These are phyloP conservation scores for Gynostemma pentaphyllum DNA, from an alignment of 306 rosid species.

Conservation along the genomic window DNA sequence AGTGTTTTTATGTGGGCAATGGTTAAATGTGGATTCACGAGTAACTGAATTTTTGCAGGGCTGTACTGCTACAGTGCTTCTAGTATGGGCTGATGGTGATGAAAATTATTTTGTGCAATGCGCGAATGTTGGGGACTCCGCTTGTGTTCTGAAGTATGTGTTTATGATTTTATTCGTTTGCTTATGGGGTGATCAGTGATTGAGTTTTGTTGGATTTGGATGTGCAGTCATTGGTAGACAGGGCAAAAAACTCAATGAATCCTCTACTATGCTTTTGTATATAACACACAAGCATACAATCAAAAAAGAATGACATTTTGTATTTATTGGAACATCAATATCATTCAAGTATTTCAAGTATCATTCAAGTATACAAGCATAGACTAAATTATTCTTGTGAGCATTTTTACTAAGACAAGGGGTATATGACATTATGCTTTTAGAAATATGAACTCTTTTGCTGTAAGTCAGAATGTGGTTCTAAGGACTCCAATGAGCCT, in stretches of 20 bases:
- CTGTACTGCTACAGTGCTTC: constrained; percentile 93
- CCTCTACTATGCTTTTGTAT: neutral
- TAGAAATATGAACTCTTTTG: too few species aligned
- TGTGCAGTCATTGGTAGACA: neutral
- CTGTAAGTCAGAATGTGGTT: neutral
- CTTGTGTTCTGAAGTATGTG: constrained; percentile 71
- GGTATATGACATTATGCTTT: too few species aligned
- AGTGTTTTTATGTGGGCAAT: neutral
- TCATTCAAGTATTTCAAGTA: constrained; percentile 10
- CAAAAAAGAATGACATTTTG: neutral
- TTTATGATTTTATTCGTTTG: constrained; percentile 9
- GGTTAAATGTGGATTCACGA: constrained; percentile 11
- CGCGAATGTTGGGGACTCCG: constrained; percentile 96
- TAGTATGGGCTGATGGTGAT: constrained; percentile 64
- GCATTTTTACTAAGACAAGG: neutral
- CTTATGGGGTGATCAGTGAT: constrained; percentile 10
- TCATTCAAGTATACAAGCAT: too few species aligned
- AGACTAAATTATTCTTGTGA: neutral
- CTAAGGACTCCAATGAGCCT: neutral
- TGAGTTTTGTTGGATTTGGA: neutral
- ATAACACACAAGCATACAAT: neutral
- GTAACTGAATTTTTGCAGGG: constrained; percentile 49
- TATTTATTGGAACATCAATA: neutral
- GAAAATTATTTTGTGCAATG: constrained; percentile 72
- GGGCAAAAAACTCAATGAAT: neutral